phyloP scores from a whole-genome alignment of 371 early-diverging fungal genomes.

The Apophysomyces variabilis region DNA sequence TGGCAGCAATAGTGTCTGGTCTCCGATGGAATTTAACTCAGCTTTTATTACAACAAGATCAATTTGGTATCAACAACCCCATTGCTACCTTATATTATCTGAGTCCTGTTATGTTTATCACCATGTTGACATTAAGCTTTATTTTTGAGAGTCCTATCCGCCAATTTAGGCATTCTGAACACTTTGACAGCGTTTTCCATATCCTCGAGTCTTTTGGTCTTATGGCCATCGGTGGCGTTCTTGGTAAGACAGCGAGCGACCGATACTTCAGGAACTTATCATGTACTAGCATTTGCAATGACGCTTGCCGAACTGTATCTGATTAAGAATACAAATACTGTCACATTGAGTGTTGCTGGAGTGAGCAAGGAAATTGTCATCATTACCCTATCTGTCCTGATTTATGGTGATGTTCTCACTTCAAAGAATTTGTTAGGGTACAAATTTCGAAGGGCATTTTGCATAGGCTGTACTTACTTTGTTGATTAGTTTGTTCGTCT shows the following conservation, averaged over 20 bases:
- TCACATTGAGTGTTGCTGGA: slow-evolving; percentile 89
- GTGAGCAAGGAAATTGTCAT: slow-evolving; percentile 77
- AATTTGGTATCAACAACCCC: slow-evolving; percentile 77
- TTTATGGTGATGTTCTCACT: slow-evolving; percentile 62
- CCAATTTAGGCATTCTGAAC: slow-evolving; percentile 46
- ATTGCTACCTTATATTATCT: slow-evolving; percentile 78
- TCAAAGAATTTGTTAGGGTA: slow-evolving; percentile 58
- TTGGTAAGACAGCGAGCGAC: slow-evolving; percentile 39
- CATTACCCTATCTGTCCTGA: slow-evolving; percentile 58
- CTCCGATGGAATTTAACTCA: slow-evolving; percentile 87
- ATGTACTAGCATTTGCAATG: slow-evolving; percentile 78
- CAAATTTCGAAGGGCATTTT: background rate
- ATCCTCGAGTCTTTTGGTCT: slow-evolving; percentile 50
- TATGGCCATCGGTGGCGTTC: slow-evolving; percentile 76
- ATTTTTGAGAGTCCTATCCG: slow-evolving; percentile 67
- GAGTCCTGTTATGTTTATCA: slow-evolving; percentile 77
- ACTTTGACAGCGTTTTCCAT: slow-evolving; percentile 45
- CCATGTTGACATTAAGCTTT: slow-evolving; percentile 56
- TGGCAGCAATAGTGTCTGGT: slow-evolving; percentile 82
- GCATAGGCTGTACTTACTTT: background rate
- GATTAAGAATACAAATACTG: slow-evolving; percentile 81
- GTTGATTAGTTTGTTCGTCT: slow-evolving; percentile 54
- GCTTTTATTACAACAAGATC: slow-evolving; percentile 71
- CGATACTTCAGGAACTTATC: background rate
- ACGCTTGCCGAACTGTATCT: slow-evolving; percentile 81